Evolutionary conservation across 31 red algal species (phyloP).

Genomic region (Odonthalia washingtoniensis): DNA sequence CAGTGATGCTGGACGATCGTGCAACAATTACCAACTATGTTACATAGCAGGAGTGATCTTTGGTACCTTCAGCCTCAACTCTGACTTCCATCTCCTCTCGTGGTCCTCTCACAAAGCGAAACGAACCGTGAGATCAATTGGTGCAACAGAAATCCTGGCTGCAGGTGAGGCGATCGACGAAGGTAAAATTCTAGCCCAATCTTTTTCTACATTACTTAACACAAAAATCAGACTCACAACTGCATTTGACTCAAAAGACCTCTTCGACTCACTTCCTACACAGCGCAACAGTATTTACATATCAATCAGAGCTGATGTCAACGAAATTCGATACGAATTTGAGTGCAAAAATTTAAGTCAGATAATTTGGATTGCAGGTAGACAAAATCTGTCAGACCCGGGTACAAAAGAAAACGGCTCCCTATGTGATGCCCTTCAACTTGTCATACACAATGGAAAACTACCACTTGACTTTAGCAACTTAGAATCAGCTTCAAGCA

Average conservation of each 20-base stretch:
- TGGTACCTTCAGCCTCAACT: neutral
- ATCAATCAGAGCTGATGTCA: neutral
- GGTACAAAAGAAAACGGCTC: too few relatives aligned
- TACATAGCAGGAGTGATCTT: slow-evolving; percentile 1
- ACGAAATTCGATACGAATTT: slow-evolving; percentile 12
- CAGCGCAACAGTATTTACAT: neutral
- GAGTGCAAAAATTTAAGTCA: neutral
- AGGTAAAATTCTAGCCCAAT: neutral
- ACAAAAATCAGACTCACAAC: neutral
- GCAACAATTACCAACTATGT: neutral
- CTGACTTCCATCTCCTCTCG: slow-evolving; percentile 15
- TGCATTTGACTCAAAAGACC: slow-evolving; percentile 14
- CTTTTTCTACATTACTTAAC: neutral
- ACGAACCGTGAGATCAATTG: neutral
- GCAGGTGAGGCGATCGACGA: slow-evolving; percentile 27
- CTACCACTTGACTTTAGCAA: too few relatives aligned
- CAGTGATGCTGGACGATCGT: neutral
- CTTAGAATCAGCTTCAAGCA: too few relatives aligned
- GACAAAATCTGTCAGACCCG: neutral
- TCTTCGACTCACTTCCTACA: slow-evolving; percentile 13
- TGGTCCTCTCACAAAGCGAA: slow-evolving; percentile 3
- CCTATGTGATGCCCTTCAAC: too few relatives aligned
- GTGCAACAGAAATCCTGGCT: neutral
- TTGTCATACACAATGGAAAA: too few relatives aligned
- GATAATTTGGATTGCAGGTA: slow-evolving; percentile 24